Percentiles rank a stretch among this genome's conserved stretches.
Conservation (phyloP, 805 yeast genomes). For the Spathaspora arborariae region DNA sequence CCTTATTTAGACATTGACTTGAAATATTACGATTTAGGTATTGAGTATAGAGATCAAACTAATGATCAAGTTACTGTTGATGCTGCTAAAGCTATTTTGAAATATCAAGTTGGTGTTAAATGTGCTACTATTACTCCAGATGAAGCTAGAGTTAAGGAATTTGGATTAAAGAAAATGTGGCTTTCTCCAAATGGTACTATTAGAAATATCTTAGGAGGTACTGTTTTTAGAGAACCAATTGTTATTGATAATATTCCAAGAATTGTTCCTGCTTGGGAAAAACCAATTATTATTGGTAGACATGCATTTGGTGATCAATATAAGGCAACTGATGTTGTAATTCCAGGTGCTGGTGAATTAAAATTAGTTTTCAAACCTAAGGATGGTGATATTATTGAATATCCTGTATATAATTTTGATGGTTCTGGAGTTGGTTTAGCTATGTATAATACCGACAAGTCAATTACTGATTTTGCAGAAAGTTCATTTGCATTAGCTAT, state of each 20-base stretch:
- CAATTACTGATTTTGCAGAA: constrained; percentile 88
- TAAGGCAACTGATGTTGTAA: constrained; percentile 82
- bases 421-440: constrained; percentile 81
- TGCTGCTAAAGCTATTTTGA: constrained; percentile 83
- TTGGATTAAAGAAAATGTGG: constrained; percentile 93
- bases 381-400: constrained; percentile 52
- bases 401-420: constrained; percentile 64
- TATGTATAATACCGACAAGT: constrained; percentile 94
- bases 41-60: constrained; percentile 82
- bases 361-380: constrained; percentile 73
- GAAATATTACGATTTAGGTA: constrained; percentile 87
- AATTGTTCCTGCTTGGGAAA: constrained; percentile 86
- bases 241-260: constrained; percentile 86
- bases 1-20: constrained; percentile 87
- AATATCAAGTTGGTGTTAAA: constrained; percentile 90
- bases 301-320: constrained; percentile 98
- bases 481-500: constrained; percentile 88
- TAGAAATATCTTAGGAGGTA: constrained; percentile 92
- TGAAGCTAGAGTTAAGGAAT: constrained; percentile 92
- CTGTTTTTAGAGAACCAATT: constrained; percentile 96
- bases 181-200: constrained; percentile 95
- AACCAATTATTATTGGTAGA: constrained; percentile 95
- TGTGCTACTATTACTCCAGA: constrained; percentile 99
- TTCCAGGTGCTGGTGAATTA: constrained; percentile 77
- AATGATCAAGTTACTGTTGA: constrained; percentile 85